Conservation (phyloP, 345 rosid genomes). For the Combretum micranthum region DNA sequence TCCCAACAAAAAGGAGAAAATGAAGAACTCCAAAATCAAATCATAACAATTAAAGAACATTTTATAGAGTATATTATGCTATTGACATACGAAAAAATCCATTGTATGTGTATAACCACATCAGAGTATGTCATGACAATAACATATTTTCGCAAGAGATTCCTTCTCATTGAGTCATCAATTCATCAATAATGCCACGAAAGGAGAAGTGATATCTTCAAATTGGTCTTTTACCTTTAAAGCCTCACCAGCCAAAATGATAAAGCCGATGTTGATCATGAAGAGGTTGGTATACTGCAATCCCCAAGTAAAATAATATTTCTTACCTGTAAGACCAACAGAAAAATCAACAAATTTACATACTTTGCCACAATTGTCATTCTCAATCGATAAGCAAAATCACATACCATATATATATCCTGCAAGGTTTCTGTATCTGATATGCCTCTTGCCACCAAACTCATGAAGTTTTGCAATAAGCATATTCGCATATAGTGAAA, state of each 20-base stretch:
- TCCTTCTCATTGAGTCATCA: too few relatives aligned
- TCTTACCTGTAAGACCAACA: conserved; percentile 33
- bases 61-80: too few relatives aligned
- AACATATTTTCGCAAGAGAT: too few relatives aligned
- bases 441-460: conserved; percentile 81
- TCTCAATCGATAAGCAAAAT: neutral
- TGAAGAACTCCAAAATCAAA: neutral
- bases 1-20: neutral
- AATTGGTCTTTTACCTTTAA: conserved; percentile 50
- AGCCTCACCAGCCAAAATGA: conserved; percentile 71
- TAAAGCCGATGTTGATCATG: conserved; percentile 74
- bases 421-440: conserved; percentile 89
- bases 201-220: neutral
- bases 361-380: too few relatives aligned
- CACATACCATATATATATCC: conserved; percentile 63
- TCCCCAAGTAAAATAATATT: conserved; percentile 58
- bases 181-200: too few relatives aligned
- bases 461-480: conserved; percentile 87
- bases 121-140: too few relatives aligned
- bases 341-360: too few relatives aligned
- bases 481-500: conserved; percentile 70
- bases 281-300: conserved; percentile 73
- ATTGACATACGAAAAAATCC: too few relatives aligned
- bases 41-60: too few relatives aligned
- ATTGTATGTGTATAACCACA: too few relatives aligned